phyloP scores from a whole-genome alignment of 1,139 yeast genomes.

The Blastobotrys malaysiensis region DNA sequence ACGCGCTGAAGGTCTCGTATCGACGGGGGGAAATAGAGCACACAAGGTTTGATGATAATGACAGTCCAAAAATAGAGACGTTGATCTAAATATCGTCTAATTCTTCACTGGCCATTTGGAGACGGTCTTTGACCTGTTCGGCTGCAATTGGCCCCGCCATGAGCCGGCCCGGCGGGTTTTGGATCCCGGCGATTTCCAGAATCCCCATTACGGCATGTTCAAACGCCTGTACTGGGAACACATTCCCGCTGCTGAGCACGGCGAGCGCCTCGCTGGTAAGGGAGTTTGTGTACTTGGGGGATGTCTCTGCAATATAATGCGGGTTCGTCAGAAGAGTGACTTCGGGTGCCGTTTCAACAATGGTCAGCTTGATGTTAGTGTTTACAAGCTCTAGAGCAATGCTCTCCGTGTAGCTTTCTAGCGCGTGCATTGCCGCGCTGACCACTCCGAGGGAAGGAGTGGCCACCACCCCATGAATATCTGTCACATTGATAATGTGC shows the following conservation, averaged over 20 bases:
- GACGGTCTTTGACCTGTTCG: conserved; percentile 28
- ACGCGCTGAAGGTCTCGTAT: not conserved
- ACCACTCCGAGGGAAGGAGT: conserved; percentile 29
- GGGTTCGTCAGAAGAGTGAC: conserved; percentile 28
- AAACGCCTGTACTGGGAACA: conserved; percentile 25
- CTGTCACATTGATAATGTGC: conserved; percentile 31
- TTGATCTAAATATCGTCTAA: conserved; percentile 26
- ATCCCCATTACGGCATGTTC: conserved; percentile 25
- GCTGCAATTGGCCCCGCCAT: conserved; percentile 30
- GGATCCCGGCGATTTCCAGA: conserved; percentile 30
- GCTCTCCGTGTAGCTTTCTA: conserved; percentile 34
- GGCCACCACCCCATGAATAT: conserved; percentile 30
- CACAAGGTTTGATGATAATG: too few relatives aligned
- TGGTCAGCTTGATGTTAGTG: conserved; percentile 28
- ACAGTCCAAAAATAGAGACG: too few relatives aligned
- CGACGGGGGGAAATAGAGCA: too few relatives aligned
- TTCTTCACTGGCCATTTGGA: conserved; percentile 30
- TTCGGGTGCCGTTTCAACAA: conserved; percentile 31
- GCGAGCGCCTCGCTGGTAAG: not conserved
- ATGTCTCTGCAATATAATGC: conserved; percentile 17
- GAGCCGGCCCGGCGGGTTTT: conserved; percentile 32
- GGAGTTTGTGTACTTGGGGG: conserved; percentile 17
- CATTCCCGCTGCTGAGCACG: conserved; percentile 19
- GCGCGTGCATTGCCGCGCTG: conserved; percentile 31
- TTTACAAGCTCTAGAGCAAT: conserved; percentile 31